These are phyloP conservation scores for Kodamaea suecica DNA, from an alignment of 1,139 yeast species.

Conservation along the genomic window DNA sequence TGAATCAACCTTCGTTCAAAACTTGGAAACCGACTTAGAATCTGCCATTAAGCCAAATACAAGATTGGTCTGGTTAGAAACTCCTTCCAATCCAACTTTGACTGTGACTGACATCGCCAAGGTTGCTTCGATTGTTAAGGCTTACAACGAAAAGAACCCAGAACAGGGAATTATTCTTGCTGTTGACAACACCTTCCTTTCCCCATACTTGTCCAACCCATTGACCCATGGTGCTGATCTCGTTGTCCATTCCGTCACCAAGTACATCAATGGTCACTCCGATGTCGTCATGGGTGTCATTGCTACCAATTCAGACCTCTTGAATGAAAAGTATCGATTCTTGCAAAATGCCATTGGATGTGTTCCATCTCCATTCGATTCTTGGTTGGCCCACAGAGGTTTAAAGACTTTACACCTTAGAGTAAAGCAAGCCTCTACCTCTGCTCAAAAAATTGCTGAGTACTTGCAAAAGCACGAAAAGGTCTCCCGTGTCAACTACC, in stretches of 20 bases:
- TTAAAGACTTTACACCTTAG: constrained; percentile 83
- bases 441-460: constrained; percentile 73
- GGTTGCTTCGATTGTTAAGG: constrained; percentile 52
- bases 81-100: constrained; percentile 87
- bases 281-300: constrained; percentile 88
- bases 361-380: constrained; percentile 85
- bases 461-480: constrained; percentile 49
- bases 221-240: constrained; percentile 82
- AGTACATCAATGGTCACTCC: constrained; percentile 89
- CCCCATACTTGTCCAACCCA: constrained; percentile 90
- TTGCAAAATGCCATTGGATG: constrained; percentile 89
- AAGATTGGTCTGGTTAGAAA: constrained; percentile 81
- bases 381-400: constrained; percentile 93
- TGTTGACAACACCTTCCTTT: constrained; percentile 91
- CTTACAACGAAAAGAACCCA: constrained; percentile 42
- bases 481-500: constrained; percentile 73
- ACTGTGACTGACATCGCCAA: constrained; percentile 66
- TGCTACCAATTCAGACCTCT: constrained; percentile 61
- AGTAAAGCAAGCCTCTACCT: constrained; percentile 63
- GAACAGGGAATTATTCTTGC: constrained; percentile 50
- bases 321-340: constrained; percentile 67
- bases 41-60: constrained; percentile 58
- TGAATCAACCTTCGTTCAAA: constrained; percentile 62
- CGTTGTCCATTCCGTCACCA: constrained; percentile 84
- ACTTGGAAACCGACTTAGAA: constrained; percentile 60